Evolutionary conservation across 306 rosid genomes (phyloP).

Genomic region (Cotoneaster glaucophyllus): DNA sequence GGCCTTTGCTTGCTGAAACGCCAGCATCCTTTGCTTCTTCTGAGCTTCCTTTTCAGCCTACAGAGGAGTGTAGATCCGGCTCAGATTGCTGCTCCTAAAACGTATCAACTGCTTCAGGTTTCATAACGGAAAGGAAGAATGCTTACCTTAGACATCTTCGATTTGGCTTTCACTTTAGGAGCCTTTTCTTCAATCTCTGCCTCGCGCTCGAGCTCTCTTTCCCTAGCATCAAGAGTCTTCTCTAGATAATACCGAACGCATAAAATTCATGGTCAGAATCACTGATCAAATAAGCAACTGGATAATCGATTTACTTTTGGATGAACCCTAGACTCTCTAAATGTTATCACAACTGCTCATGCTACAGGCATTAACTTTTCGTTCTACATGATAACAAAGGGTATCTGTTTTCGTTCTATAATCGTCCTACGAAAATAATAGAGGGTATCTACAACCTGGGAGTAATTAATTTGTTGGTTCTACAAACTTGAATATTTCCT

Average conservation of each 20-base stretch:
- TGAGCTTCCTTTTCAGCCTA: too few relatives aligned
- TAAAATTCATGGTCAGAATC: slow-evolving; percentile 21
- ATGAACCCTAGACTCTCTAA: not conserved
- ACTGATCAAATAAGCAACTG: slow-evolving; percentile 1
- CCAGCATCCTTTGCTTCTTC: too few relatives aligned
- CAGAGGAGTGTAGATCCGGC: too few relatives aligned
- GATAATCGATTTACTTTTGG: not conserved
- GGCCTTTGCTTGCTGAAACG: too few relatives aligned
- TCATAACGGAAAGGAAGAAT: too few relatives aligned
- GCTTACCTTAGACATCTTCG: slow-evolving; percentile 95
- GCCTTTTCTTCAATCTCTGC: slow-evolving; percentile 92
- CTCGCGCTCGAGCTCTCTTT: slow-evolving; percentile 73
- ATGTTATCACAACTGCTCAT: not conserved
- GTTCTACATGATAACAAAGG: not conserved
- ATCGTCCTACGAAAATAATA: not conserved
- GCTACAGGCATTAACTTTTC: not conserved
- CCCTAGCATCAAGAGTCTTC: slow-evolving; percentile 88
- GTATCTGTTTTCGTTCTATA: too few relatives aligned
- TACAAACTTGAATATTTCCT: not conserved
- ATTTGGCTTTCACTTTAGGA: slow-evolving; percentile 91
- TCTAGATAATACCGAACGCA: slow-evolving; percentile 75
- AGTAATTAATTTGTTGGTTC: not conserved
- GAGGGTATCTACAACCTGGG: not conserved
- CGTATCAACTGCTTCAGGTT: too few relatives aligned
- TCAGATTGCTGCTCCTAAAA: too few relatives aligned